These are phyloP conservation scores for Botrytis porri DNA, from an alignment of 2,329 filamentous ascomycete genomes.

Conservation along the genomic window DNA sequence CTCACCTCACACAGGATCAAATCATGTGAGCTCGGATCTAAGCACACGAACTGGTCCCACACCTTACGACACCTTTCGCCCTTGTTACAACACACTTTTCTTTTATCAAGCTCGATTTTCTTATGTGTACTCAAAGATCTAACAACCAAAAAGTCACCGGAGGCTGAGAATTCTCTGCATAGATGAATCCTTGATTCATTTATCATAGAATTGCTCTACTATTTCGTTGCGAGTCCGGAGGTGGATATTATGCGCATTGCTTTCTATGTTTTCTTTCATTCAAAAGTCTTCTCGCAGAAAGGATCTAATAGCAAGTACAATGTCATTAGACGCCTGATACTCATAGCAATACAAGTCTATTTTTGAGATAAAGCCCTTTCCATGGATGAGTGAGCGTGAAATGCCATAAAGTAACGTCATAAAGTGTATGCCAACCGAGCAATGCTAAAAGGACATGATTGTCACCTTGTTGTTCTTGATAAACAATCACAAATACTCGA, in stretches of 20 bases:
- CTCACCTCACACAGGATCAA: constrained; percentile 89
- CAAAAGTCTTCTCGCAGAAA: constrained; percentile 22
- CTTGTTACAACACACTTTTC: constrained; percentile 18
- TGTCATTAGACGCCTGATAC: constrained; percentile 17
- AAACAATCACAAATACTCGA: constrained; percentile 9
- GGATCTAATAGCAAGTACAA: constrained; percentile 19
- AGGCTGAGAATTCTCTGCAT: constrained; percentile 1
- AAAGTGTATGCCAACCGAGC: constrained; percentile 1
- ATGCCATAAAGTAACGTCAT: not conserved
- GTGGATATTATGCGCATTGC: constrained; percentile 13
- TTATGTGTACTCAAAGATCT: constrained; percentile 17
- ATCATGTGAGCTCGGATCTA: constrained; percentile 69
- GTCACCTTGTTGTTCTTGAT: constrained; percentile 3
- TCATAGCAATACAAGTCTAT: constrained; percentile 17
- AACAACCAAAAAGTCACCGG: constrained; percentile 4
- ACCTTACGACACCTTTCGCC: not conserved
- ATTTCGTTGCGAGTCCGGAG: constrained; percentile 15
- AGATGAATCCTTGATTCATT: not conserved
- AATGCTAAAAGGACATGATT: not conserved
- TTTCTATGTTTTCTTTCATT: constrained; percentile 14
- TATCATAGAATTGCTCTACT: not conserved
- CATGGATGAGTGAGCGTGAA: not conserved
- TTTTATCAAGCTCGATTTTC: constrained; percentile 13
- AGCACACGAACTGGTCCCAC: not conserved
- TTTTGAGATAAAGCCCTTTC: not conserved